Evolutionary conservation across 2,329 filamentous ascomycete genomes (phyloP), one percentile per base, ranked within the genome.

Genomic region (Neurospora sp.): DNA sequence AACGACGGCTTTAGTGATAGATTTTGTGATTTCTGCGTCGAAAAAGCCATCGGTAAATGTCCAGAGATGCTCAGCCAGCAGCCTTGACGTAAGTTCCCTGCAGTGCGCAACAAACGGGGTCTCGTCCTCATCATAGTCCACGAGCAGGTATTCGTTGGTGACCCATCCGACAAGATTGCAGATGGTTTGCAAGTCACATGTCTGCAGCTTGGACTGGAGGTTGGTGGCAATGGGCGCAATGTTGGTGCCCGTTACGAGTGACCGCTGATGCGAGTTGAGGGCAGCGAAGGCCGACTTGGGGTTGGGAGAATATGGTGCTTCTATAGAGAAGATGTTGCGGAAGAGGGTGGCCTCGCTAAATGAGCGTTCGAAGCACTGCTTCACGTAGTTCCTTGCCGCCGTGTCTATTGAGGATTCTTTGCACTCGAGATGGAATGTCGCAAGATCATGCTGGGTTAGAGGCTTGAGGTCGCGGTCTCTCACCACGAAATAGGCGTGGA

Each of bases 101-200:
- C 85, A 85, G 75, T 87, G 86, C 38, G 82, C 77, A 2, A 83
- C 81, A 68, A 86, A 86, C 1, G 82, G 81, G 0, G 85, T 83
- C 71, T 83, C 80, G 23, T 87, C 85, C 66, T 87, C 85, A n/a
- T 88, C 86, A 69, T 83, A 82, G 66, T 89, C 86, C 3, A 84
- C 75, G 33, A 86, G 76, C 11, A 87, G 80, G 69, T 88, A 89
- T 76, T 89, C 87, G 74, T 85, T 85, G 6, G 84, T 84, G 38
- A 88, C 78, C 85, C 87, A 87, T 1, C 85, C 85, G 0, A 88
- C 81, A 5, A 89, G 79, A 66, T 84, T 85, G 78, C 87, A 89
- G 1, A 85, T 81, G 0, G 81, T 83, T 67, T 82, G 80, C 62
- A 89, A 76, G 11, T 85, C 82, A 23, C 81, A 81, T 0, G 79